phyloP scores from a whole-genome alignment of 108 stramenopile genomes.

The Skeletonema potamos region DNA sequence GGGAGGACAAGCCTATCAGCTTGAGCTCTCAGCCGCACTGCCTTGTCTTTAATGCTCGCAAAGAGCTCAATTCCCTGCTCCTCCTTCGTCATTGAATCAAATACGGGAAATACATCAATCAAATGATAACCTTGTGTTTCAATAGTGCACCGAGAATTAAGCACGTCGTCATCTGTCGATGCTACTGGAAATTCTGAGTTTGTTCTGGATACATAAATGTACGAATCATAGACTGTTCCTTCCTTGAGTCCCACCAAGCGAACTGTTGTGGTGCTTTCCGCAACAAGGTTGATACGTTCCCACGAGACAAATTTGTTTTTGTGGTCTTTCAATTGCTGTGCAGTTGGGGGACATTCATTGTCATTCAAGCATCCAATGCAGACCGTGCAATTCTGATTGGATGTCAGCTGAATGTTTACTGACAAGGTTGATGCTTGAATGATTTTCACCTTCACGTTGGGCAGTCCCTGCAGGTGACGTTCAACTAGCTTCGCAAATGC shows the following conservation, averaged over 20 bases:
- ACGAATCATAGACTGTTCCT: background rate
- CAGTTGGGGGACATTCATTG: background rate
- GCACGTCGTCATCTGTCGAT: background rate
- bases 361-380: background rate
- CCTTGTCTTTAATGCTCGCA: constrained; percentile 7
- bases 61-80: constrained; percentile 12
- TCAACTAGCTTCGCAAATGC: constrained; percentile 1
- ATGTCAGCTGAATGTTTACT: background rate
- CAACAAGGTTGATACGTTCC: background rate
- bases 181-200: background rate
- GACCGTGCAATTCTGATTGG: background rate
- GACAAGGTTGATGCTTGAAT: background rate
- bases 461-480: background rate
- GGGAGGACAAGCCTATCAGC: constrained; percentile 8
- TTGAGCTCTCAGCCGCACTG: constrained; percentile 1
- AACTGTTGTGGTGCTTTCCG: background rate
- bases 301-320: background rate
- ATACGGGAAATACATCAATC: constrained; percentile 4
- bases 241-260: background rate
- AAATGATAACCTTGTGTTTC: background rate
- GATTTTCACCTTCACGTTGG: background rate
- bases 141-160: background rate
- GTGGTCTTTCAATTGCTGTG: background rate
- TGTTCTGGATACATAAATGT: background rate
- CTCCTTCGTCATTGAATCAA: background rate